Percentiles rank a stretch among this genome's conserved stretches.
Conservation (phyloP, 108 stramenopile genomes). For the Fragilaria crotonensis region DNA sequence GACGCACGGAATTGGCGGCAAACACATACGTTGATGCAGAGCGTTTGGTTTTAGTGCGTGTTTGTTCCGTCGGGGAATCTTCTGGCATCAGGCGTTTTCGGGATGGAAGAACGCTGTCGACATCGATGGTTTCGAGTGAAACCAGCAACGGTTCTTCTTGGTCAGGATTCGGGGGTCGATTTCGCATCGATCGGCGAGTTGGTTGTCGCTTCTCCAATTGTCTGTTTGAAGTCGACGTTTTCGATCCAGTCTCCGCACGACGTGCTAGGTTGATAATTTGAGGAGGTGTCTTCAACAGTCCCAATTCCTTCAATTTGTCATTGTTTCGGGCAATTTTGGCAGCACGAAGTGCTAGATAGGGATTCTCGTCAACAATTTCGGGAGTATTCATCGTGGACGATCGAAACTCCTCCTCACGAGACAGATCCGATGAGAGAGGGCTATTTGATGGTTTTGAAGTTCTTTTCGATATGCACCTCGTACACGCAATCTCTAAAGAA, state of each 20-base stretch:
- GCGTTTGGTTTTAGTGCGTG: neutral
- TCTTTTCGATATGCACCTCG: too few species aligned
- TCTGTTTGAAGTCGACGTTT: neutral
- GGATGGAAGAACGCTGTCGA: neutral
- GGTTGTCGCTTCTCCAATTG: neutral
- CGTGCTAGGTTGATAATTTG: neutral
- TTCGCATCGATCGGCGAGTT: conserved; percentile 4
- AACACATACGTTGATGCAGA: neutral
- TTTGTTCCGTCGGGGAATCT: neutral
- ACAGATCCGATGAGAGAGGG: too few species aligned
- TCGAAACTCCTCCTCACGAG: too few species aligned
- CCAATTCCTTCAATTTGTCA: conserved; percentile 50
- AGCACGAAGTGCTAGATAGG: conserved; percentile 48
- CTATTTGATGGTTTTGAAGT: too few species aligned
- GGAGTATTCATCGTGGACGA: too few species aligned
- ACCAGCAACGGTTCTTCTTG: too few species aligned
- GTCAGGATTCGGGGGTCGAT: too few species aligned
- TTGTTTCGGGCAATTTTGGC: conserved; percentile 71
- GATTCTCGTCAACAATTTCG: too few species aligned
- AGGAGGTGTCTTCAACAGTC: conserved; percentile 16
- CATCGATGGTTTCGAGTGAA: too few species aligned
- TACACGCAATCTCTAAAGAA: too few species aligned
- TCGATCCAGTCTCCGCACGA: neutral
- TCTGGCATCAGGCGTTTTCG: neutral
- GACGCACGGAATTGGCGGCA: neutral